phyloP scores from a whole-genome alignment of 129 eudicot species.

The Helichrysum umbraculigerum region DNA sequence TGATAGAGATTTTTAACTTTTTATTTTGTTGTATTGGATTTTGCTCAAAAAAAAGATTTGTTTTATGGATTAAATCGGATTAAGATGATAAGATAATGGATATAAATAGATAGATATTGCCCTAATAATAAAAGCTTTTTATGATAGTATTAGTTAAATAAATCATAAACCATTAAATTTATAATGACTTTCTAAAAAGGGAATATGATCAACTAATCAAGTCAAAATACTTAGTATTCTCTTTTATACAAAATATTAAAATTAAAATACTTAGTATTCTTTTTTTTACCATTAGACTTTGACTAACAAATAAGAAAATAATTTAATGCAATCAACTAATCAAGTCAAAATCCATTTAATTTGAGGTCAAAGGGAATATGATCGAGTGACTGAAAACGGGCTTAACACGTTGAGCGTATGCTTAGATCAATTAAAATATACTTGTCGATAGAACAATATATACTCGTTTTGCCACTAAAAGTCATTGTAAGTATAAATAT shows the following conservation, averaged over 20 bases:
- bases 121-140: no score
- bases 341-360: not conserved
- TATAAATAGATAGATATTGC: no score
- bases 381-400: not conserved
- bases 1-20: not conserved
- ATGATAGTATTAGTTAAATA: no score
- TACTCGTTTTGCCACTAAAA: not conserved
- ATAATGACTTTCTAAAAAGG: not conserved
- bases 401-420: not conserved
- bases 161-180: no score
- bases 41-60: no score
- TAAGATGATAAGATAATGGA: slow-evolving; percentile 1
- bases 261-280: not conserved
- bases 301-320: not conserved
- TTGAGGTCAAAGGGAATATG: not conserved
- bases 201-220: no score
- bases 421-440: no score
- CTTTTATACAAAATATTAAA: no score
- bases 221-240: not conserved
- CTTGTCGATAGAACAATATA: no score
- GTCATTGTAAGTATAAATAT: no score
- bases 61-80: slow-evolving; percentile 7
- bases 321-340: no score
- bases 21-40: not conserved
- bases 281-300: no score